These are phyloP conservation scores for Suhomyces maxii DNA, from an alignment of 1,139 yeast genomes.

Conservation along the genomic window DNA sequence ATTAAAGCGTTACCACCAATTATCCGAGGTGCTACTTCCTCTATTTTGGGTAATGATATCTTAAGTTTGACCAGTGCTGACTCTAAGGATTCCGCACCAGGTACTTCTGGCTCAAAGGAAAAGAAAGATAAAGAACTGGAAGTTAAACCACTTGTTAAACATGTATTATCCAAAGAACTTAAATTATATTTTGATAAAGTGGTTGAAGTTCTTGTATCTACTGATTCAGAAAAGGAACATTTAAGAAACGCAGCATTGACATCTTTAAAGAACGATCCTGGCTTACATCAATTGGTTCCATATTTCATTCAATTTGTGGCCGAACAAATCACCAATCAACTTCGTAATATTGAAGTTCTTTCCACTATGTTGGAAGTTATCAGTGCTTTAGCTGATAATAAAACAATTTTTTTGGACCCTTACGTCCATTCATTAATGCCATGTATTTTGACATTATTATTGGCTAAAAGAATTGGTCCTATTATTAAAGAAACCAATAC, in stretches of 20 bases:
- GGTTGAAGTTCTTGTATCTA: conserved; percentile 70
- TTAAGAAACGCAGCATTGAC: conserved; percentile 78
- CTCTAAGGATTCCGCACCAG: conserved; percentile 14
- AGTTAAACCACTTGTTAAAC: conserved; percentile 92
- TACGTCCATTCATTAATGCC: conserved; percentile 97
- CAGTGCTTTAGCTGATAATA: conserved; percentile 80
- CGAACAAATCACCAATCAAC: conserved; percentile 88
- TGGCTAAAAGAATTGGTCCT: conserved; percentile 89
- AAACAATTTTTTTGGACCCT: conserved; percentile 88
- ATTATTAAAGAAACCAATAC: conserved; percentile 31
- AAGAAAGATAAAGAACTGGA: conserved; percentile 62
- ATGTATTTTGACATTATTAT: conserved; percentile 80
- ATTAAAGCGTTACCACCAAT: conserved; percentile 66
- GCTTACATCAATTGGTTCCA: conserved; percentile 94
- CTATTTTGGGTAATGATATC: conserved; percentile 45
- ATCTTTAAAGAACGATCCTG: conserved; percentile 88
- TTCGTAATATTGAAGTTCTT: conserved; percentile 69
- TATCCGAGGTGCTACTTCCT: conserved; percentile 67
- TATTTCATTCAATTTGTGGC: conserved; percentile 95
- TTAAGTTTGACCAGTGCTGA: conserved; percentile 27
- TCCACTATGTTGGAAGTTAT: conserved; percentile 91
- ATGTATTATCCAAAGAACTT: conserved; percentile 89
- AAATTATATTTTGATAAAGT: conserved; percentile 92
- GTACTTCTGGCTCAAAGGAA: conserved; percentile 20
- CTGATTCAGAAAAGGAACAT: conserved; percentile 57